A percentile compares a stretch with the other conserved stretches of the same genome.
These are phyloP conservation scores for Phytophthora agathidicida DNA, from an alignment of 352 stramenopile species.

Conservation along the genomic window DNA sequence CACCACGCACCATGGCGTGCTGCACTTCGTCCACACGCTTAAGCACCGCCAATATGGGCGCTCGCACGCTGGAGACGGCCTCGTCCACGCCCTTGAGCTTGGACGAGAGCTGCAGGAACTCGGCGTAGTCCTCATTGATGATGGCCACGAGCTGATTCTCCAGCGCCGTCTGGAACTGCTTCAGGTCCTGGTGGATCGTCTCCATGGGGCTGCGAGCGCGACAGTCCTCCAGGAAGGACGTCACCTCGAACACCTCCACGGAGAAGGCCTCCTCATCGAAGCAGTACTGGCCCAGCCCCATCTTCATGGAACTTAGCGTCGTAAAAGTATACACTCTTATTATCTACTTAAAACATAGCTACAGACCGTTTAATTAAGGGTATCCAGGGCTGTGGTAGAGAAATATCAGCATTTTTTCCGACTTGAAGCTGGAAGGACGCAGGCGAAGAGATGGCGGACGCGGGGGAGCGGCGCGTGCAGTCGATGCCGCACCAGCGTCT, in stretches of 20 bases:
- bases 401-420: constrained; percentile 17
- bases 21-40: constrained; percentile 82
- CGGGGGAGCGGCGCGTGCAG: constrained; percentile 44
- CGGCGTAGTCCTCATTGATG: constrained; percentile 90
- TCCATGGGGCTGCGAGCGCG: constrained; percentile 79
- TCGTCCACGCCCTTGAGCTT: constrained; percentile 89
- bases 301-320: constrained; percentile 2
- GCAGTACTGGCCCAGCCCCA: constrained; percentile 71
- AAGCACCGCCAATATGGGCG: constrained; percentile 74
- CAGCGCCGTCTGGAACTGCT: constrained; percentile 83
- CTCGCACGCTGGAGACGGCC: constrained; percentile 78
- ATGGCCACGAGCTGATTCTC: constrained; percentile 91
- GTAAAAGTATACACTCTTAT: too few relatives aligned
- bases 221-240: constrained; percentile 78
- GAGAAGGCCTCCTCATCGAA: constrained; percentile 86
- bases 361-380: too few relatives aligned
- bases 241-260: constrained; percentile 72
- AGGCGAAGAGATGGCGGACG: constrained; percentile 20
- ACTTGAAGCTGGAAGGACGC: constrained; percentile 33
- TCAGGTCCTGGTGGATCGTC: constrained; percentile 84
- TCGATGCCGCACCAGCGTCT: constrained; percentile 53
- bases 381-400: constrained; percentile 31
- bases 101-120: constrained; percentile 90
- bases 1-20: constrained; percentile 49
- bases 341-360: too few relatives aligned